Percentiles rank a stretch among this genome's conserved stretches.
phyloP scores from a whole-genome alignment of 2,329 filamentous ascomycete species.

The Paradendryphiella salina region DNA sequence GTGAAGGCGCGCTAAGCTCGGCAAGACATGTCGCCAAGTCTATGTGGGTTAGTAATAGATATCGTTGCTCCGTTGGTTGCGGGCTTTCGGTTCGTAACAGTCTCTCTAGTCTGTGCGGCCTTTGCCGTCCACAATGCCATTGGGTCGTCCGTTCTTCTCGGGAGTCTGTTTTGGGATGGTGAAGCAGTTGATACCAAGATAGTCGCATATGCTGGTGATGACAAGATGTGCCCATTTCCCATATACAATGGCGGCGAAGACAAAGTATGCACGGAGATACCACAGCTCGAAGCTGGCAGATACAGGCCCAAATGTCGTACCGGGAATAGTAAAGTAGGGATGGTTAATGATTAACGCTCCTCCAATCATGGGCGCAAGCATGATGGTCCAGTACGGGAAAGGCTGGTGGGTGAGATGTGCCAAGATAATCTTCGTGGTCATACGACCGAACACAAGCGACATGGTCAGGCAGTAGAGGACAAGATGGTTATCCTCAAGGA shows the following conservation, averaged over 20 bases:
- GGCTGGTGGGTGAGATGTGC: slow-evolving; percentile 91
- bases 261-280: slow-evolving; percentile 83
- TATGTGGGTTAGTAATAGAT: background rate
- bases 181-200: slow-evolving; percentile 89
- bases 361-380: slow-evolving; percentile 82
- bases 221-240: slow-evolving; percentile 91
- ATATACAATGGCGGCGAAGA: slow-evolving; percentile 83
- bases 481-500: slow-evolving; percentile 83
- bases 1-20: slow-evolving; percentile 2
- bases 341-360: slow-evolving; percentile 84
- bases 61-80: background rate
- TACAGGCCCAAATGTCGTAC: slow-evolving; percentile 60
- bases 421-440: slow-evolving; percentile 99
- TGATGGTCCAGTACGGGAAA: slow-evolving; percentile 95
- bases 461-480: slow-evolving; percentile 91
- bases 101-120: slow-evolving; percentile 37
- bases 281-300: slow-evolving; percentile 68
- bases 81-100: background rate
- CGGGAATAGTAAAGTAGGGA: slow-evolving; percentile 61
- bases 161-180: slow-evolving; percentile 64
- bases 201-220: slow-evolving; percentile 87
- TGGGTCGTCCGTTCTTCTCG: slow-evolving; percentile 35
- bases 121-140: slow-evolving; percentile 40
- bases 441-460: slow-evolving; percentile 95
- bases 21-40: slow-evolving; percentile 1